Percentiles rank a stretch among this genome's conserved stretches.
These are phyloP conservation scores for Talaromyces verruculosus DNA, from an alignment of 2,329 filamentous ascomycete species.

Conservation along the genomic window DNA sequence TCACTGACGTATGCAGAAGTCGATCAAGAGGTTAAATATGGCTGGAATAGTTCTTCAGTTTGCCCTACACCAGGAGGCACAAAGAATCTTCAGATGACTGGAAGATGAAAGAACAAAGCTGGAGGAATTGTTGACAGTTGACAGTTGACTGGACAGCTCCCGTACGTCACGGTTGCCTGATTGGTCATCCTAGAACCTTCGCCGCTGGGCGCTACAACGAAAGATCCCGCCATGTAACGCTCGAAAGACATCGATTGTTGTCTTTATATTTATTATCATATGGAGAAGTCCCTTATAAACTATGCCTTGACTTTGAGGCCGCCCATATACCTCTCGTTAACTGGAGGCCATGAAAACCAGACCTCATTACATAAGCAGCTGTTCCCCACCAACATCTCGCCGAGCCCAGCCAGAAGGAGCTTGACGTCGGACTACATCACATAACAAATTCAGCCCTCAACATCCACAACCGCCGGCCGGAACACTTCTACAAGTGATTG, in stretches of 20 bases:
- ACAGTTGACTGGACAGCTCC: not conserved
- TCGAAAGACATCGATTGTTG: not conserved
- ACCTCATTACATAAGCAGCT: conserved; percentile 15
- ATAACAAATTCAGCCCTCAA: conserved; percentile 14
- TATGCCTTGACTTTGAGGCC: no score
- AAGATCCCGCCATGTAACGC: not conserved
- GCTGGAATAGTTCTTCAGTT: not conserved
- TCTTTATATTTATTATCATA: not conserved
- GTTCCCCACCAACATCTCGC: conserved; percentile 4
- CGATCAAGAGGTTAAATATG: not conserved
- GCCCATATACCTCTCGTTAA: not conserved
- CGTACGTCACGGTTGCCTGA: conserved; percentile 42
- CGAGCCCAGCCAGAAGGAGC: not conserved
- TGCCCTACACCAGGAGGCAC: not conserved
- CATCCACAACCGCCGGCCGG: conserved; percentile 4
- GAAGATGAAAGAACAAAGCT: conserved; percentile 8
- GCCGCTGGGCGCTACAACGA: conserved; percentile 16
- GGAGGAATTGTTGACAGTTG: conserved; percentile 13
- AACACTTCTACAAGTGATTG: not conserved
- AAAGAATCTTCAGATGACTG: not conserved
- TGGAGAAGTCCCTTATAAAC: not conserved
- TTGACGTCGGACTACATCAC: conserved; percentile 13
- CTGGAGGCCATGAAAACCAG: not conserved
- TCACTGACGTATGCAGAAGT: not conserved
- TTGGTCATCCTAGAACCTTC: conserved; percentile 31